Base-by-base conservation (phyloP, 805 yeast genomes). In the Schwanniomyces yamadae region DNA sequence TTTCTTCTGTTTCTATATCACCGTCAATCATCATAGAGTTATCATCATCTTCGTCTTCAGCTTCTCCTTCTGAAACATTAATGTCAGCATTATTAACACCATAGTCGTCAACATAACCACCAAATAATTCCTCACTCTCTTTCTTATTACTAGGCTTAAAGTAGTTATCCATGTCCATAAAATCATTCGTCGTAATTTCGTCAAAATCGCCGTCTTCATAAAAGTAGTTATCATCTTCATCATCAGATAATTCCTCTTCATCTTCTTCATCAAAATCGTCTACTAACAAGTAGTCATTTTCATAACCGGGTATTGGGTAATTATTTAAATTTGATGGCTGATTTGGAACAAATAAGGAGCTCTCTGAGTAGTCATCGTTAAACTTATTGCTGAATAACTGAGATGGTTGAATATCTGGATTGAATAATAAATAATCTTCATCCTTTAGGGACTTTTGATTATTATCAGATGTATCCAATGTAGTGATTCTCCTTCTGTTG, bases 351-450 rank as follows among this genome's bases (percentile, higher is more conserved):
- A 61, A 64, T 17, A 67, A 54, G 8, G 65, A 55, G 23, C 49
- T 52, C 40, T 57, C 60, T 19, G 42, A 22, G 18, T 35, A 45
- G 29, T 59, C 61, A 40, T 52, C 41, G 14, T 40, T 28, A 15
- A 42, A 40, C 27, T 41, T 45, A 38, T 52, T 54, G 32, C 54
- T 49, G 33, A 64, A 52, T 35, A 66, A 48, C 23, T 61, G 61
- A 21, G 69, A 62, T 17, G 73, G 73, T 46, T 63, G 66, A 18
- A 66, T 60, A 47, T 66, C 63, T 7, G 73, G 62, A 45, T 67
- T 64, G 51, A 54, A 64, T 45, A 66, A 56, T 36, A 57, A 55
- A 42, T 52, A 60, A 37, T 65, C 69, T 18, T 65, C 69, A 28
- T 62, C 66, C 36, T 59, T 56, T 33, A 43, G 24, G 7, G 23